Evolutionary conservation across 1,284 basidiomycete genomes (phyloP).

Genomic region (Naganishia sp.): DNA sequence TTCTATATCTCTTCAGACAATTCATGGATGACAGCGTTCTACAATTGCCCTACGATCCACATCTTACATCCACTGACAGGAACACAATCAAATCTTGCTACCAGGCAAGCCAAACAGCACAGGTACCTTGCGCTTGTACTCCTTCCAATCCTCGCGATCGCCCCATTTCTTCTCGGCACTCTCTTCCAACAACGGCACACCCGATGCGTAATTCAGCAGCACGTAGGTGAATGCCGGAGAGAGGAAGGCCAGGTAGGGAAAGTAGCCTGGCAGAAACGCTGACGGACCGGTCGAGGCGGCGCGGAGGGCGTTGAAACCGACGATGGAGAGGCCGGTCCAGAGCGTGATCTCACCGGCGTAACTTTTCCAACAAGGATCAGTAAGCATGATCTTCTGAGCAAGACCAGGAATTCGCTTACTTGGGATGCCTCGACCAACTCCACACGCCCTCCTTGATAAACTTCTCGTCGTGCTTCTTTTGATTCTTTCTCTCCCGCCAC

Average conservation of each 20-base stretch:
- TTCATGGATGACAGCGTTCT: neutral
- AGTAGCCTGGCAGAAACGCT: constrained; percentile 56
- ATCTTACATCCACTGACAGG: too few species aligned
- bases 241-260: constrained; percentile 57
- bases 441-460: constrained; percentile 74
- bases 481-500: constrained; percentile 67
- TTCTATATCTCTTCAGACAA: neutral
- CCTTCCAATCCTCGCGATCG: constrained; percentile 64
- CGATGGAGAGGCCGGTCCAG: constrained; percentile 69
- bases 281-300: constrained; percentile 23
- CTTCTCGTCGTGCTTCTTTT: constrained; percentile 69
- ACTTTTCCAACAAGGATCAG: constrained; percentile 50
- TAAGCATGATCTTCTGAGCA: neutral
- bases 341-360: constrained; percentile 76
- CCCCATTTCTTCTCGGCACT: constrained; percentile 68
- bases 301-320: constrained; percentile 61
- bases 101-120: constrained; percentile 42
- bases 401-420: constrained; percentile 56
- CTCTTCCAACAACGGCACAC: constrained; percentile 69
- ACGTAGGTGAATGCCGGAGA: constrained; percentile 70
- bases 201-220: constrained; percentile 61
- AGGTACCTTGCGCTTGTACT: constrained; percentile 60
- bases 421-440: constrained; percentile 72
- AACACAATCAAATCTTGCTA: constrained; percentile 26
- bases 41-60: neutral